Percentiles rank a stretch among this genome's conserved stretches.
Evolutionary conservation across 1,284 basidiomycete species (phyloP).

Genomic region (Rhodotorula sp.): DNA sequence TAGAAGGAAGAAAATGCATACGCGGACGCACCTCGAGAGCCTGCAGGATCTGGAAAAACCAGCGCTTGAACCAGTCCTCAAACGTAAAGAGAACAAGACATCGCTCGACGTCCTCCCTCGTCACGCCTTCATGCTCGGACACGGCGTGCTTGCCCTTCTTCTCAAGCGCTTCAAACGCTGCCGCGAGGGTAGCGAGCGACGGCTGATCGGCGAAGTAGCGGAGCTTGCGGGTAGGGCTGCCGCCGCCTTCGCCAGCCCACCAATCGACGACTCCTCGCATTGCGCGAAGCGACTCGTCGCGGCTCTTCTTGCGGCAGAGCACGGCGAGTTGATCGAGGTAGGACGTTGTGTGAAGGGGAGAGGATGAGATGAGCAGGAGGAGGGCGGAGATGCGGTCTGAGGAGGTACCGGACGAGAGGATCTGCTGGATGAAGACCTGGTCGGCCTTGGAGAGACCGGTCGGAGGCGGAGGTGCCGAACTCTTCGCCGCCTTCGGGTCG

Average conservation of each 20-base stretch:
- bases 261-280: conserved; percentile 90
- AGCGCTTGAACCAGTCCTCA: conserved; percentile 97
- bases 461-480: conserved; percentile 27
- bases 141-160: conserved; percentile 33
- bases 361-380: conserved; percentile 84
- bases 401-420: conserved; percentile 82
- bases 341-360: conserved; percentile 76
- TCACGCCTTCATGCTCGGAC: conserved; percentile 1
- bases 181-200: conserved; percentile 60
- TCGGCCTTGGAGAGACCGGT: conserved; percentile 41
- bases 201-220: conserved; percentile 90
- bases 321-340: conserved; percentile 69
- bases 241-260: conserved; percentile 66
- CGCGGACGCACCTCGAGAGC: conserved; percentile 69
- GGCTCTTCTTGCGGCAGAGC: conserved; percentile 72
- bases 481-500: conserved; percentile 27
- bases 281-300: conserved; percentile 88
- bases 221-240: conserved; percentile 64
- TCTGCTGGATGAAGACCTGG: conserved; percentile 69
- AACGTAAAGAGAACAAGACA: conserved; percentile 83
- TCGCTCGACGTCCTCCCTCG: conserved; percentile 53
- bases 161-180: conserved; percentile 39
- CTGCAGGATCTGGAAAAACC: conserved; percentile 89
- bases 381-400: conserved; percentile 91
- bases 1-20: neutral